Conservation (phyloP, 352 stramenopile species). For the Pelagophyceae sp. region DNA sequence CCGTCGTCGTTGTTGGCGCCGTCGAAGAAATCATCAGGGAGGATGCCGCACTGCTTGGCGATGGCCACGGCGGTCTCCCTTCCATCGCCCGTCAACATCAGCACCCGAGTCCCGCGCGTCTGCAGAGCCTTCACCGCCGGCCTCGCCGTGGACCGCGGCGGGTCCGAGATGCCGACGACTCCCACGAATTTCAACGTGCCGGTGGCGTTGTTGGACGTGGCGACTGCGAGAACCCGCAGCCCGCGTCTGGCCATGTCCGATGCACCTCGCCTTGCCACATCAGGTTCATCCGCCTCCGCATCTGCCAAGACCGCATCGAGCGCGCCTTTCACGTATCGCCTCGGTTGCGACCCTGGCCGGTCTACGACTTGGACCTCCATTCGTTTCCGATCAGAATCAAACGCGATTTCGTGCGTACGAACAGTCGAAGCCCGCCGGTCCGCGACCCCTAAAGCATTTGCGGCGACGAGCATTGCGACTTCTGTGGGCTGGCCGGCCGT, state of each 20-base stretch:
- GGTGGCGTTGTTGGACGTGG: not conserved
- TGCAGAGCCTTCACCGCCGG: constrained; percentile 51
- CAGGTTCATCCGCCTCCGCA: constrained; percentile 66
- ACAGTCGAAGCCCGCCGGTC: constrained; percentile 72
- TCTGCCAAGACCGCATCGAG: constrained; percentile 71
- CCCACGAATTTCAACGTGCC: constrained; percentile 73
- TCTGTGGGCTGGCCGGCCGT: constrained; percentile 87
- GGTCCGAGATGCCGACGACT: constrained; percentile 81
- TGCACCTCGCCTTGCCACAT: constrained; percentile 54
- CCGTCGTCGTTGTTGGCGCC: constrained; percentile 54
- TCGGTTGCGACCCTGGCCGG: too few relatives aligned
- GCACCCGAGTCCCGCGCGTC: constrained; percentile 52
- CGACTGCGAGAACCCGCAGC: constrained; percentile 35
- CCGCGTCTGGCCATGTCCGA: constrained; percentile 56
- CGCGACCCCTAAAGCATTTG: constrained; percentile 83
- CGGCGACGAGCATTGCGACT: constrained; percentile 83
- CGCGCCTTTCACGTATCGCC: constrained; percentile 83
- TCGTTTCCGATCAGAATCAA: constrained; percentile 88
- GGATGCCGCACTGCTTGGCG: constrained; percentile 79
- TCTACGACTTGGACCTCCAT: constrained; percentile 73
- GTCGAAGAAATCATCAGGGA: constrained; percentile 43
- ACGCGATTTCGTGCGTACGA: constrained; percentile 69
- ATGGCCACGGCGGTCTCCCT: constrained; percentile 89
- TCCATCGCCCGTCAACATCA: constrained; percentile 84
- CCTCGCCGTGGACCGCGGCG: constrained; percentile 45